Evolutionary conservation across 2,329 filamentous ascomycete genomes (phyloP).

Genomic region (Aspergillus cejpii): DNA sequence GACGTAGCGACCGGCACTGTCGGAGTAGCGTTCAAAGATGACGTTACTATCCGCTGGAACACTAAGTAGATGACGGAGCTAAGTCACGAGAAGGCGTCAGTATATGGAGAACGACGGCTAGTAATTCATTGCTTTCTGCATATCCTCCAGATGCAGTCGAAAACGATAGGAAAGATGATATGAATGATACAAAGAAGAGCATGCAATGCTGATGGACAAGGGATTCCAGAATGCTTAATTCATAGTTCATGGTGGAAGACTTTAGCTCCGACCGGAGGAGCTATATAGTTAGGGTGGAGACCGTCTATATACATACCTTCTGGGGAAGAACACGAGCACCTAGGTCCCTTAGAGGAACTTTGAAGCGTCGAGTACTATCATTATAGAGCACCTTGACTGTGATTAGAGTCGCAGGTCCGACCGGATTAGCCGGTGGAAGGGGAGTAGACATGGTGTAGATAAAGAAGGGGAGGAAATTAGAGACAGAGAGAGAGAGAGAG

Average conservation of each 20-base stretch:
- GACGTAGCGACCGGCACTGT: slow-evolving; percentile 77
- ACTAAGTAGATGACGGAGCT: slow-evolving; percentile 65
- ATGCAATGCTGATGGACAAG: too few relatives aligned
- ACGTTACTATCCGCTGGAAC: slow-evolving; percentile 58
- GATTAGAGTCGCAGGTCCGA: slow-evolving; percentile 64
- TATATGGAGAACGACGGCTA: neutral
- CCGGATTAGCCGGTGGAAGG: slow-evolving; percentile 40
- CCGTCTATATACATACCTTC: slow-evolving; percentile 60
- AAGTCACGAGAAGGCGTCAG: slow-evolving; percentile 24
- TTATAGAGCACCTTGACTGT: slow-evolving; percentile 79
- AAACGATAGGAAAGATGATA: neutral
- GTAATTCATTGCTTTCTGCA: neutral
- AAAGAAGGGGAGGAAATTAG: slow-evolving; percentile 1
- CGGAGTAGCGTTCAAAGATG: slow-evolving; percentile 86
- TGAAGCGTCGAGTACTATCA: slow-evolving; percentile 72
- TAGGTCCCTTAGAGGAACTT: slow-evolving; percentile 81
- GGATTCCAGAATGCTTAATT: too few relatives aligned
- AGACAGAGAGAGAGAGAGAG: slow-evolving; percentile 6
- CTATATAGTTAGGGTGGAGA: slow-evolving; percentile 42
- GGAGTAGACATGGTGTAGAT: slow-evolving; percentile 31
- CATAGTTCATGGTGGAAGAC: slow-evolving; percentile 5
- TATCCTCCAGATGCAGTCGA: slow-evolving; percentile 2
- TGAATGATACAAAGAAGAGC: slow-evolving; percentile 11
- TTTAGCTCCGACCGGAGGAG: slow-evolving; percentile 28
- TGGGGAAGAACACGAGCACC: slow-evolving; percentile 65